Evolutionary conservation across 805 yeast species (phyloP).

Genomic region (Phaffomyces antillensis): DNA sequence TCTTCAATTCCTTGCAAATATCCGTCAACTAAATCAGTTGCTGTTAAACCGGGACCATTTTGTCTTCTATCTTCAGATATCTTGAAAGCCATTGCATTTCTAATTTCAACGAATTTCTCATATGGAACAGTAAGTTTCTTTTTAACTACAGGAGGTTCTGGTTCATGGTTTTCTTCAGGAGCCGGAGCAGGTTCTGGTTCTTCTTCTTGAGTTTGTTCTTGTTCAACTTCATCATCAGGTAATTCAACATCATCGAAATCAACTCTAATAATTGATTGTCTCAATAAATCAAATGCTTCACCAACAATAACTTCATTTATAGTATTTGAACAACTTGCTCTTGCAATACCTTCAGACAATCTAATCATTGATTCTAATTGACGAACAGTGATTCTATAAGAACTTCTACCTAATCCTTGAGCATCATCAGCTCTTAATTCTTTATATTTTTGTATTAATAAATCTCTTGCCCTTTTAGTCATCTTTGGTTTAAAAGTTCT

Average conservation of each 20-base stretch:
- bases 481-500: constrained; percentile 86
- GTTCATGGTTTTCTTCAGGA: not conserved
- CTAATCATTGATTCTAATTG: constrained; percentile 93
- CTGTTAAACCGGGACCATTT: constrained; percentile 55
- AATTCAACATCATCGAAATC: constrained; percentile 90
- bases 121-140: constrained; percentile 58
- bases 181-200: constrained; percentile 1
- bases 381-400: constrained; percentile 94
- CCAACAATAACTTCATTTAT: constrained; percentile 84
- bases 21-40: constrained; percentile 68
- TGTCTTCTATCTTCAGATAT: constrained; percentile 50
- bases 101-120: constrained; percentile 80
- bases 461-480: constrained; percentile 74
- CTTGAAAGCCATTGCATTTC: constrained; percentile 67
- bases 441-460: constrained; percentile 70
- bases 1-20: constrained; percentile 71
- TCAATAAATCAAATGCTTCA: constrained; percentile 84
- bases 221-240: constrained; percentile 17
- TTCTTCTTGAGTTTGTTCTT: constrained; percentile 9
- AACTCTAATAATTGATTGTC: constrained; percentile 88
- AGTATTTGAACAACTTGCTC: constrained; percentile 67
- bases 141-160: constrained; percentile 1
- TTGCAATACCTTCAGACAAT: constrained; percentile 90
- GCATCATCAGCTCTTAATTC: constrained; percentile 87
- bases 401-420: constrained; percentile 75